phyloP scores from a whole-genome alignment of 2,329 filamentous ascomycete genomes.

The Alternaria longipes region DNA sequence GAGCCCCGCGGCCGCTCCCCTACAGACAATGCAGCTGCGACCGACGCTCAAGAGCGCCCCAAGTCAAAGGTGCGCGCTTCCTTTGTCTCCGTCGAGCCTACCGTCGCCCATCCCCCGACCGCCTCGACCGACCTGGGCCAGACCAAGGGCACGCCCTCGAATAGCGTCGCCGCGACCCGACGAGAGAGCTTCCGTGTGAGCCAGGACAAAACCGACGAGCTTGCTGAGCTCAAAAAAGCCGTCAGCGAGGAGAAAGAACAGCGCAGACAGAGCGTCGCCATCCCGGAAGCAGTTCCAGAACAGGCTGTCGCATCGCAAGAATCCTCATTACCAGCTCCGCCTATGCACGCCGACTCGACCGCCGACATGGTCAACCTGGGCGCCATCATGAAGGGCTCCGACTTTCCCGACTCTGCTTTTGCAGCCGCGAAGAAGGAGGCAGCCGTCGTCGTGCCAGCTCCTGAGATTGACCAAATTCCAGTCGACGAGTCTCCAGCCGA shows the following conservation, averaged over 20 bases:
- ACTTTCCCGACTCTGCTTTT: conserved; percentile 40
- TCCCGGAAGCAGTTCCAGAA: conserved; percentile 54
- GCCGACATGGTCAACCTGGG: conserved; percentile 44
- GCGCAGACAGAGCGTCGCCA: conserved; percentile 47
- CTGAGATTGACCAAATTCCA: conserved; percentile 6
- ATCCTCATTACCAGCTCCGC: conserved; percentile 48
- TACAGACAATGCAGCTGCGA: conserved; percentile 41
- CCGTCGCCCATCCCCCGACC: conserved; percentile 41
- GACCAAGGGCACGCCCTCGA: conserved; percentile 38
- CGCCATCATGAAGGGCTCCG: conserved; percentile 49
- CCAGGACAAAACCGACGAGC: conserved; percentile 45
- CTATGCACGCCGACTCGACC: conserved; percentile 38
- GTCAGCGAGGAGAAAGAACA: conserved; percentile 53
- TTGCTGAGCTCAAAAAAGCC: conserved; percentile 51
- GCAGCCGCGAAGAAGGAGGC: conserved; percentile 17
- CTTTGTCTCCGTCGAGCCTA: conserved; percentile 57
- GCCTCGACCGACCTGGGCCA: conserved; percentile 33
- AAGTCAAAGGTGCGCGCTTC: conserved; percentile 58
- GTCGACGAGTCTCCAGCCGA: conserved; percentile 10
- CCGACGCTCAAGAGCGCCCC: conserved; percentile 46
- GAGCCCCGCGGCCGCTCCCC: conserved; percentile 57
- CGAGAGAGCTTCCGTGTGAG: conserved; percentile 56
- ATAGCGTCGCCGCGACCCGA: conserved; percentile 45
- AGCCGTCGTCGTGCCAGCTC: background rate
- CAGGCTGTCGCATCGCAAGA: conserved; percentile 53